Conservation (phyloP, 164 flowering plant species). For the Chimonanthus praecox region DNA sequence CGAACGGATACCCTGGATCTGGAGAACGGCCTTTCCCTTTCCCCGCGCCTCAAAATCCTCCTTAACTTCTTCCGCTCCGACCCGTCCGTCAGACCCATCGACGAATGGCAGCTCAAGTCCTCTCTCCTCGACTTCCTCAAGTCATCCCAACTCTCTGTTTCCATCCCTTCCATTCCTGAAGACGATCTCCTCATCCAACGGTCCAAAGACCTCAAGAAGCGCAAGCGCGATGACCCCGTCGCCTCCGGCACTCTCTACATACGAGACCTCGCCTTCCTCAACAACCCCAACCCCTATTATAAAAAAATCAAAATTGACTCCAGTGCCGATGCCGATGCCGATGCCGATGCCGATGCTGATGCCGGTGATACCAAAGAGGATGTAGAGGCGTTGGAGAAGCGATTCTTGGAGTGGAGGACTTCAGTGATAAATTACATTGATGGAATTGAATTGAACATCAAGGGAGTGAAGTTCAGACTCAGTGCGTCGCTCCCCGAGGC, state of each 20-base stretch:
- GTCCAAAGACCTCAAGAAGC: conserved; percentile 63
- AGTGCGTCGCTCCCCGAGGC: conserved; percentile 42
- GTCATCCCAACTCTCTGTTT: conserved; percentile 29
- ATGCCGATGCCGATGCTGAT: conserved; percentile 7
- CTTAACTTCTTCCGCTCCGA: conserved; percentile 60
- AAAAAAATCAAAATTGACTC: no score
- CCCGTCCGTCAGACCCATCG: conserved; percentile 55
- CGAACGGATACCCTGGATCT: conserved; percentile 66
- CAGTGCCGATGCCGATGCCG: not conserved
- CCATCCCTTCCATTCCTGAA: conserved; percentile 56
- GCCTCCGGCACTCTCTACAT: conserved; percentile 57
- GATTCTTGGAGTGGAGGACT: conserved; percentile 63
- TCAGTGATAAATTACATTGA: conserved; percentile 51
- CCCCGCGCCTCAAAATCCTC: conserved; percentile 60
- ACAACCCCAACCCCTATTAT: not conserved
- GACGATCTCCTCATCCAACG: conserved; percentile 50
- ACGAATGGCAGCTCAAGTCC: conserved; percentile 76
- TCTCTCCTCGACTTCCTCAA: conserved; percentile 62
- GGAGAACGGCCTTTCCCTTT: conserved; percentile 52
- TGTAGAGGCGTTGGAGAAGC: conserved; percentile 38
- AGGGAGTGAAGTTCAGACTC: conserved; percentile 58
- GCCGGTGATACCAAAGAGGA: conserved; percentile 18
- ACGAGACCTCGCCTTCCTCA: conserved; percentile 63
- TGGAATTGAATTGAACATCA: conserved; percentile 73
- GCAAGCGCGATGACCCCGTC: conserved; percentile 82